These are phyloP conservation scores for Glebionis coronaria DNA, from an alignment of 129 eudicot species.

Conservation along the genomic window DNA sequence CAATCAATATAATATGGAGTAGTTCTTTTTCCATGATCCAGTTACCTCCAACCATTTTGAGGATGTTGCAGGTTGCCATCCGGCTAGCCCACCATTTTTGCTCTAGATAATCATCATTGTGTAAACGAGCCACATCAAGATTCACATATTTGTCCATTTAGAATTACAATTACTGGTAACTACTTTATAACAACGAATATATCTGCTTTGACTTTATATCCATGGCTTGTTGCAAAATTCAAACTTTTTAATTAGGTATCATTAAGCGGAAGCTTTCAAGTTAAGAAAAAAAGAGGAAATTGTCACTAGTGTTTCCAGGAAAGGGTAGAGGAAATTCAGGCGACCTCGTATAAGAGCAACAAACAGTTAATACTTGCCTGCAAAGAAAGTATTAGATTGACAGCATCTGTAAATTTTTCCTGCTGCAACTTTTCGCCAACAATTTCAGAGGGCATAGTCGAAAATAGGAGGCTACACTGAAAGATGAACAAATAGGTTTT, in stretches of 20 bases:
- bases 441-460: conserved; percentile 60
- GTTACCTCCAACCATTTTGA: too few species aligned
- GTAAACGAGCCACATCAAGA: background rate
- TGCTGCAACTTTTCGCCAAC: conserved; percentile 51
- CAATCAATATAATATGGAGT: background rate
- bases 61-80: conserved; percentile 61
- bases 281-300: background rate
- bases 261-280: too few species aligned
- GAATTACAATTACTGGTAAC: too few species aligned
- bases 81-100: conserved; percentile 70
- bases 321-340: background rate
- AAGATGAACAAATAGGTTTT: too few species aligned
- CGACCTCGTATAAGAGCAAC: background rate
- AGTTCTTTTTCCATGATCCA: background rate
- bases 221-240: background rate
- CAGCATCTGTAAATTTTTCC: conserved; percentile 45
- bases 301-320: background rate
- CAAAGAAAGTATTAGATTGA: conserved; percentile 55
- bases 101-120: conserved; percentile 39
- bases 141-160: too few species aligned
- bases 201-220: background rate
- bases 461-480: conserved; percentile 66
- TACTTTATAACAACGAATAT: too few species aligned
- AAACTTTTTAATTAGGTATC: background rate
- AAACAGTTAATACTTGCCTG: conserved; percentile 41